Base-by-base conservation (phyloP, 2,329 filamentous ascomycete species). In the Beauveria sp. region DNA sequence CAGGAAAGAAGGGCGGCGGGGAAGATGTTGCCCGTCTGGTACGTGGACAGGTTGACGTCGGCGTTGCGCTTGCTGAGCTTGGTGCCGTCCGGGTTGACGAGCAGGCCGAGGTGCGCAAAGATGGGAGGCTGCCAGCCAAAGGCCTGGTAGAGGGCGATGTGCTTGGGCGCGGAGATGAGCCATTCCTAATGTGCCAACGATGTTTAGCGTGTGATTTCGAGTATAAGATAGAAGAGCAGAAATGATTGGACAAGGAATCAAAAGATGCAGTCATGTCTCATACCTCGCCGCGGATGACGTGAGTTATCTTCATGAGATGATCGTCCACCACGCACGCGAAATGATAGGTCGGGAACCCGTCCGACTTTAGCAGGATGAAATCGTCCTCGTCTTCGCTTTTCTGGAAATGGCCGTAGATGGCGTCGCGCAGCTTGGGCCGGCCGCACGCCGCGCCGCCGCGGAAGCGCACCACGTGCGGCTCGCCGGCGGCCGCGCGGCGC, bases 241-340 rank as follows among this genome's bases (percentile, higher is more conserved):
- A 34, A 51, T 18, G 26, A 18, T 18, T 20, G 18, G 26, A 5
- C 7, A 3, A 18, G 28, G 18, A 18, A 18, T 22, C 5, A 8
- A 28, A 28, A 9, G 7, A 5, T 24, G 34, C 34, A 14, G 12
- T 10, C 34, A 37, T 37, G 30, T 37, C 34, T 2, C 28, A 14
- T 53, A 59, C 57, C 48, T 89, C 88, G 58, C 93, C 94, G 47
- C 94, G 87, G 62, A 99, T 90, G 16, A 99, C 94, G 73, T 97
- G 93, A 0, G 92, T 97, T 66, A 99, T 96, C 63, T 90, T 78
- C 94, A 99, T 99, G 63, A 89, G 79, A 72, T 97, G 91, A 70
- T 99, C 94, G 70, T 99, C 94, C 5, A 99, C 88, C 9, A 99
- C 93, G 70, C 97, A 99, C 5, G 94, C 94, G 63, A 99, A 87